Base-by-base conservation (phyloP, 1,139 yeast genomes). In the Candida pseudoviswanathii region DNA sequence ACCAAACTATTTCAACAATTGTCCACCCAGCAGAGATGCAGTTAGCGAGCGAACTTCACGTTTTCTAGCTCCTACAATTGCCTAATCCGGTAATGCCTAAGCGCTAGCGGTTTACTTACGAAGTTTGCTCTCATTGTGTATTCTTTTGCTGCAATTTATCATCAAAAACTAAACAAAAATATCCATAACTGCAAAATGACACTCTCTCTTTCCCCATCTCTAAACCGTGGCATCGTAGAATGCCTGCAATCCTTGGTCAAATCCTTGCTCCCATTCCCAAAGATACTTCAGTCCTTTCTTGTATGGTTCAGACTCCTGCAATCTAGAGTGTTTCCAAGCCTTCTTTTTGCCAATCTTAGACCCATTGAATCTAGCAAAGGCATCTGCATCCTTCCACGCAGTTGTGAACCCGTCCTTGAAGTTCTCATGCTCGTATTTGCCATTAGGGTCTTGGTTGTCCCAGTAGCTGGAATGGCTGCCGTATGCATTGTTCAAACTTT, bases 181-280 rank as follows among this genome's bases (percentile, higher is more conserved):
- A 27, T 27, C 6, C 9, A 27, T 27, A 27, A 8, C 9, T 27
- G 30, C 9, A 27, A 27, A 27, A 5, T 27, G 9, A 27, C 30
- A 1, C 6, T 27, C 9, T 27, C 8, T 27, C 30, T 8, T 3
- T 16, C 7, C 41, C 30, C 3, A 25, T 37, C 26, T 2, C 16
- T 16, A 44, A 22, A 37, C 31, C n/a, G 46, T 16, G 3, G 44
- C 37, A 11, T 40, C 37, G 33, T 53, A 54, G 49, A 73, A 77
- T 33, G 63, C 66, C 51, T 69, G 58, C 54, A 80, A 56, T 0
- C 90, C 97, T 46, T 80, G 76, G 49, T 81, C 81, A 62, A 81
- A 91, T 0, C 96, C 97, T 56, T 87, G 94, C 33, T 85, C 89
- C 86, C 89, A 92, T 65, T 88, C 96, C 97, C 97, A 92, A 48